Percentiles rank a stretch among this genome's conserved stretches.
Conservation (phyloP, 495 filamentous ascomycete genomes). For the Penicillium odoratum region DNA sequence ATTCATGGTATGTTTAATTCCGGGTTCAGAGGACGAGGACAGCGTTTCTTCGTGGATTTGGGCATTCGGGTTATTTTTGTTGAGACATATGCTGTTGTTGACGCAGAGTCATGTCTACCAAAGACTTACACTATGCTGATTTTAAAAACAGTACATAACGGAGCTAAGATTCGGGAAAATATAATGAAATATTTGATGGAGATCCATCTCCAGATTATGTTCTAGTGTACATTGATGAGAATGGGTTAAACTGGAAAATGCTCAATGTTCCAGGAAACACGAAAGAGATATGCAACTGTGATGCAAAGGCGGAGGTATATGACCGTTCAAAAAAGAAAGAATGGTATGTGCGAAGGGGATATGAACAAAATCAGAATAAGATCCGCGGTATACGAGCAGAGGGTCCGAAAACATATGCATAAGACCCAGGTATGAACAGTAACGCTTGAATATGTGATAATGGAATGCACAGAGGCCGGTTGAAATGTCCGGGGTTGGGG, state of each 20-base stretch:
- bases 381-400: slow-evolving; percentile 1
- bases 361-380: neutral
- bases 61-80: too few relatives aligned
- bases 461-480: neutral
- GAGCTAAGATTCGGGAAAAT: slow-evolving; percentile 48
- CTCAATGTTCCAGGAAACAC: neutral
- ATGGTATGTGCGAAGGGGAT: slow-evolving; percentile 3
- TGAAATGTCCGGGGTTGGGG: neutral
- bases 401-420: neutral
- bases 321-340: slow-evolving; percentile 5
- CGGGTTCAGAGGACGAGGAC: too few relatives aligned
- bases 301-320: neutral
- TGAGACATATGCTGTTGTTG: neutral
- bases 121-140: neutral
- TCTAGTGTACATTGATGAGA: slow-evolving; percentile 48
- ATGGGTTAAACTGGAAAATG: neutral
- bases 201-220: slow-evolving; percentile 59
- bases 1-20: too few relatives aligned
- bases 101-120: neutral
- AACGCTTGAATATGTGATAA: neutral
- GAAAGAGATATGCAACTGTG: neutral
- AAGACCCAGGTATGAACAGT: neutral
- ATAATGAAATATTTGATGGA: slow-evolving; percentile 38
- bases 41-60: too few relatives aligned
- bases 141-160: neutral